Evolutionary conservation across 768 basidiomycete species (phyloP).

Genomic region (Lactarius hengduanensis): DNA sequence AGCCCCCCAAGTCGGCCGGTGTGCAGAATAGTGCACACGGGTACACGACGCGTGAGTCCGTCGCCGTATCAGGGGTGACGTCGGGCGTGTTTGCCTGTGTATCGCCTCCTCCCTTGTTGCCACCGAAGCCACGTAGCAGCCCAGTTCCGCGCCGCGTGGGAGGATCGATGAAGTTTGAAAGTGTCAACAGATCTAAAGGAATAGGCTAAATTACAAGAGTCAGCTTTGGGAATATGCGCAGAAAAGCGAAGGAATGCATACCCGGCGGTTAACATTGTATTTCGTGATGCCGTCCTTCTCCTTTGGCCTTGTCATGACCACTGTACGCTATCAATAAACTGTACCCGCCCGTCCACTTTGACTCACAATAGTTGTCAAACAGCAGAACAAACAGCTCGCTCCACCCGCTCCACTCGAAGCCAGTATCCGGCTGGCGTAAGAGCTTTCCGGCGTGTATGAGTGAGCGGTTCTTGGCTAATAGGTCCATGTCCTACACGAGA

Average conservation of each 20-base stretch:
- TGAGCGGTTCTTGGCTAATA: slow-evolving; percentile 78
- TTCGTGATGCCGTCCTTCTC: slow-evolving; percentile 73
- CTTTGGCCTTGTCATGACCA: slow-evolving; percentile 86
- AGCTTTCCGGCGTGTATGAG: slow-evolving; percentile 83
- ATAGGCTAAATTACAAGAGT: slow-evolving; percentile 60
- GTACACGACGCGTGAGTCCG: slow-evolving; percentile 74
- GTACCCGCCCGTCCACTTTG: background rate
- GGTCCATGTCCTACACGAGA: slow-evolving; percentile 78
- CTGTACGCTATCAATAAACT: slow-evolving; percentile 39
- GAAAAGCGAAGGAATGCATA: slow-evolving; percentile 37
- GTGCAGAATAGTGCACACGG: slow-evolving; percentile 89
- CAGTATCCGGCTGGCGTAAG: slow-evolving; percentile 83
- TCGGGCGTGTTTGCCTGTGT: slow-evolving; percentile 34
- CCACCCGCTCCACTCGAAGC: slow-evolving; percentile 88
- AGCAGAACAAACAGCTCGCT: slow-evolving; percentile 85
- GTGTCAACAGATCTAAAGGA: slow-evolving; percentile 84
- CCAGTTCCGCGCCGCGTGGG: slow-evolving; percentile 74
- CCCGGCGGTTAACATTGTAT: slow-evolving; percentile 79
- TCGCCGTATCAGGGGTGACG: slow-evolving; percentile 41
- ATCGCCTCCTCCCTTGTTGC: slow-evolving; percentile 34
- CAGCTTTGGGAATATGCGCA: background rate
- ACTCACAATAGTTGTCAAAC: slow-evolving; percentile 91
- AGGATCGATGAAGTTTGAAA: slow-evolving; percentile 79
- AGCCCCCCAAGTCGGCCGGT: slow-evolving; percentile 85
- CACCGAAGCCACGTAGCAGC: slow-evolving; percentile 60